Conservation (phyloP, 495 filamentous ascomycete species). For the Xylaria bambusicola region DNA sequence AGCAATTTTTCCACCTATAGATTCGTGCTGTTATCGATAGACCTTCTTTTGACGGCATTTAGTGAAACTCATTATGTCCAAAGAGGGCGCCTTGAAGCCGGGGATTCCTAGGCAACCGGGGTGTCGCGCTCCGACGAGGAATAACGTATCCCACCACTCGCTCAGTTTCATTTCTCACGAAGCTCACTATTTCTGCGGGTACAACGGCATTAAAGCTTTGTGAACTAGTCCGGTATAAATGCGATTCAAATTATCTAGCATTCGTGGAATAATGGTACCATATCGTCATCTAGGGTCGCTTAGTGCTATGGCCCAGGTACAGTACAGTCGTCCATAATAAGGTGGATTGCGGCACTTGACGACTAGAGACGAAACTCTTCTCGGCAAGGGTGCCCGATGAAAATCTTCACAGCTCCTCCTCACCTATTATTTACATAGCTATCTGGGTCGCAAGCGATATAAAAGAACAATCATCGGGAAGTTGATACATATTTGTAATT, state of each 20-base stretch:
- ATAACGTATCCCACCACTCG: neutral
- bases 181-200: neutral
- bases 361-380: too few relatives aligned
- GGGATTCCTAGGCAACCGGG: neutral
- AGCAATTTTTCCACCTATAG: slow-evolving; percentile 11
- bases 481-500: too few relatives aligned
- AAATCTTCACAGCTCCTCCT: too few relatives aligned
- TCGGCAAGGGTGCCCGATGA: too few relatives aligned
- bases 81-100: neutral
- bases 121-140: neutral
- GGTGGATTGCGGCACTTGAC: neutral
- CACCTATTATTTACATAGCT: too few relatives aligned
- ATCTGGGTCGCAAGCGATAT: too few relatives aligned
- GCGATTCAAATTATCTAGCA: neutral
- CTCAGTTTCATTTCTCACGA: neutral
- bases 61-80: neutral
- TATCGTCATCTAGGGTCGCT: neutral
- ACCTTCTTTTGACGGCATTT: neutral
- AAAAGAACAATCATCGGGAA: too few relatives aligned
- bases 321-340: neutral
- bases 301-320: neutral
- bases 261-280: neutral
- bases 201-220: neutral
- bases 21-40: too few relatives aligned
- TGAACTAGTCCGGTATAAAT: slow-evolving; percentile 2